Evolutionary conservation across 345 rosid genomes (phyloP).

Genomic region (Pistacia atlantica): DNA sequence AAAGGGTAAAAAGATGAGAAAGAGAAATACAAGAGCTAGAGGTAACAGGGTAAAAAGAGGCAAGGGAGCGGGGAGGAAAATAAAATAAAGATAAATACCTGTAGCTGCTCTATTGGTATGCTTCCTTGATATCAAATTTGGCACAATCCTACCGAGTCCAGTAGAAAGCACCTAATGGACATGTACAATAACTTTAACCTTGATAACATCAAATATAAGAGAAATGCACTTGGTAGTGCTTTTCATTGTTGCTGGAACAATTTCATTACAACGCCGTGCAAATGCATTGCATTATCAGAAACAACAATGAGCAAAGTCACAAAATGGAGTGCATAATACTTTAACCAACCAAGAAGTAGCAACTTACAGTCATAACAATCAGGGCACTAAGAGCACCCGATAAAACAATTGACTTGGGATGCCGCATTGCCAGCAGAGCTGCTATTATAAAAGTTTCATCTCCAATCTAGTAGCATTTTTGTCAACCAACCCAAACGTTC

Average conservation of each 20-base stretch:
- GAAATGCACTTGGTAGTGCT: constrained; percentile 9
- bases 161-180: constrained; percentile 86
- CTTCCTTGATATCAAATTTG: constrained; percentile 97
- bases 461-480: constrained; percentile 64
- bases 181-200: constrained; percentile 27
- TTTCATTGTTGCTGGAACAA: constrained; percentile 8
- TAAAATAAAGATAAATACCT: constrained; percentile 42
- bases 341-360: neutral
- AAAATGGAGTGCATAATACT: neutral
- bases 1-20: neutral
- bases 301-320: neutral
- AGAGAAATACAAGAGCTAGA: neutral
- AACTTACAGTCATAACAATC: constrained; percentile 95
- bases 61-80: neutral
- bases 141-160: constrained; percentile 99
- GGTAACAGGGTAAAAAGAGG: neutral
- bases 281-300: constrained; percentile 15
- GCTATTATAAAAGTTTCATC: constrained; percentile 99
- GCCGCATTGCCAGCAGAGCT: constrained; percentile 99
- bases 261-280: neutral
- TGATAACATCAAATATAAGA: constrained; percentile 16
- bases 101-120: constrained; percentile 99
- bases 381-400: constrained; percentile 94
- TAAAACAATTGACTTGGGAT: constrained; percentile 88
- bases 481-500: constrained; percentile 6